These are phyloP conservation scores for Cylindrotheca closterium DNA, from an alignment of 108 stramenopile species.

Conservation along the genomic window DNA sequence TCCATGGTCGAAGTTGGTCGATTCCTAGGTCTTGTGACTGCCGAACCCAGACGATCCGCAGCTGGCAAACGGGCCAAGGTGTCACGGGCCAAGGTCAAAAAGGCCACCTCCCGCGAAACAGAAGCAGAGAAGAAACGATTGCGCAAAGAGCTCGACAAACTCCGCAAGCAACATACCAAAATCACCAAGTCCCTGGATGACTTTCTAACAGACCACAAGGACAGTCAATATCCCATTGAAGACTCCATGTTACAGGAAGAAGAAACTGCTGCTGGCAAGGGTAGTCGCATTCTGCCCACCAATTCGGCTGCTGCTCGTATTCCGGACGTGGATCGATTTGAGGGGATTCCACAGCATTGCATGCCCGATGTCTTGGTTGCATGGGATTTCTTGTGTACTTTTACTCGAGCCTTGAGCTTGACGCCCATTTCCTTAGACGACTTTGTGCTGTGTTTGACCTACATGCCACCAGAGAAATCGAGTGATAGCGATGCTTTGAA, in stretches of 20 bases:
- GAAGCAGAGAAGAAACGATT: slow-evolving; percentile 73
- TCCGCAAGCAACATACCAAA: slow-evolving; percentile 55
- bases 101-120: slow-evolving; percentile 36
- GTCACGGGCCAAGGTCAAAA: slow-evolving; percentile 19
- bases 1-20: slow-evolving; percentile 78
- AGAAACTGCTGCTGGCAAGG: slow-evolving; percentile 6
- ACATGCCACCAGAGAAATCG: slow-evolving; percentile 37
- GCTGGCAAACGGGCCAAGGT: slow-evolving; percentile 20
- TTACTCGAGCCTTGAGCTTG: slow-evolving; percentile 60
- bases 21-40: slow-evolving; percentile 57
- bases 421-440: slow-evolving; percentile 75
- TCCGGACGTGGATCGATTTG: slow-evolving; percentile 68
- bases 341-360: slow-evolving; percentile 71
- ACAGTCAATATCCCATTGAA: slow-evolving; percentile 41
- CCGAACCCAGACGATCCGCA: slow-evolving; percentile 30
- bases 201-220: slow-evolving; percentile 59
- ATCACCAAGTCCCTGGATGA: slow-evolving; percentile 71
- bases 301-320: slow-evolving; percentile 41
- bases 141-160: slow-evolving; percentile 71
- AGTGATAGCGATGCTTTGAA: slow-evolving; percentile 23
- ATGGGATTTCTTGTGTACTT: slow-evolving; percentile 91
- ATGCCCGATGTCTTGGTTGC: slow-evolving; percentile 74
- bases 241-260: slow-evolving; percentile 43
- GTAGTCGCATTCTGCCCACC: slow-evolving; percentile 19
- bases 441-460: slow-evolving; percentile 75